Evolutionary conservation across 306 rosid genomes (phyloP).

Genomic region (Vigna angularis): DNA sequence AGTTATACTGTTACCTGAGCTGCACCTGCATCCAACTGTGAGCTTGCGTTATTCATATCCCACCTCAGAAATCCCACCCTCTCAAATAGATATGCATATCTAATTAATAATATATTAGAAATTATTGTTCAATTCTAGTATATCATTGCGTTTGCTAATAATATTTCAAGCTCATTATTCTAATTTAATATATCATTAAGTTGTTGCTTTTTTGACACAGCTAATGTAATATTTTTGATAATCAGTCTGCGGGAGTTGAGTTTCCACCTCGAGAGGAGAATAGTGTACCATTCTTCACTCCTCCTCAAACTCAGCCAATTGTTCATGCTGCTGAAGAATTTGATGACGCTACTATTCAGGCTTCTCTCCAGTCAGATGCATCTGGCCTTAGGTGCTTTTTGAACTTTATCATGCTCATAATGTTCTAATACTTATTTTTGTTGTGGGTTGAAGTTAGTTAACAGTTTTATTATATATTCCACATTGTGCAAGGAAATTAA

Average conservation of each 20-base stretch:
- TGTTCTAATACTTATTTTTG: slow-evolving; percentile 31
- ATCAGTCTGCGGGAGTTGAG: slow-evolving; percentile 89
- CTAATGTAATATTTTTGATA: slow-evolving; percentile 26
- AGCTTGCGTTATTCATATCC: slow-evolving; percentile 22
- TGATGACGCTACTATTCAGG: slow-evolving; percentile 83
- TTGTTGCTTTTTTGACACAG: slow-evolving; percentile 36
- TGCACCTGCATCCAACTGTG: slow-evolving; percentile 1
- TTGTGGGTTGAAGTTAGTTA: slow-evolving; percentile 22
- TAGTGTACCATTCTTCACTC: slow-evolving; percentile 90
- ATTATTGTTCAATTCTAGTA: not conserved
- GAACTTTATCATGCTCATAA: slow-evolving; percentile 7
- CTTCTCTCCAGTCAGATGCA: slow-evolving; percentile 89
- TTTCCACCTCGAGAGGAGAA: slow-evolving; percentile 87
- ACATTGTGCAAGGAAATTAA: slow-evolving; percentile 26
- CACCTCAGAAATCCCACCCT: not conserved
- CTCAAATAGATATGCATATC: not conserved
- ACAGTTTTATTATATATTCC: slow-evolving; percentile 13
- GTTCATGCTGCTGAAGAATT: slow-evolving; percentile 53
- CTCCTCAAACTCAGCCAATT: slow-evolving; percentile 87
- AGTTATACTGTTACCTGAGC: slow-evolving; percentile 26
- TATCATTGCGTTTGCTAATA: not conserved
- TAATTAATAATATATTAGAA: slow-evolving; percentile 1
- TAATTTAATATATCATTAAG: slow-evolving; percentile 30
- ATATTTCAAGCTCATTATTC: slow-evolving; percentile 10
- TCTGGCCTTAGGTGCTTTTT: slow-evolving; percentile 83